Conservation (phyloP, 139 green algal genomes). For the Picochlorum sp. region DNA sequence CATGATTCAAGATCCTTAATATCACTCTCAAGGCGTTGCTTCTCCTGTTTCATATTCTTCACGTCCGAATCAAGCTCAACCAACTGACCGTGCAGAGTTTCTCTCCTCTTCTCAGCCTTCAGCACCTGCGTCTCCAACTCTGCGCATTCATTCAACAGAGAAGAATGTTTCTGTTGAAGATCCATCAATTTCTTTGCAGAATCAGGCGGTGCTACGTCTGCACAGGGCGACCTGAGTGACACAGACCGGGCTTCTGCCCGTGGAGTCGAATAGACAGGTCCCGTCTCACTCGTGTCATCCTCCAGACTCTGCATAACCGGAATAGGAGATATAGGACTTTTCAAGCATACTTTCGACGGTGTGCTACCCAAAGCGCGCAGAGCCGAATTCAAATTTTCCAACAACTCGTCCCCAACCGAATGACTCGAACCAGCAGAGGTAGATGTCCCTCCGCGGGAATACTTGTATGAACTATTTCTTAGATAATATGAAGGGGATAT, state of each 20-base stretch:
- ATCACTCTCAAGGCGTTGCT: background rate
- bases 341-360: background rate
- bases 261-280: too few relatives aligned
- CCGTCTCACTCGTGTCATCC: background rate
- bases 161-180: background rate
- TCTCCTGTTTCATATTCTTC: background rate
- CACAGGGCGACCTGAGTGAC: too few relatives aligned
- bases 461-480: too few relatives aligned
- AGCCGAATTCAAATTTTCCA: constrained; percentile 4
- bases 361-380: background rate
- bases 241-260: too few relatives aligned
- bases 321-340: background rate
- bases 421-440: background rate
- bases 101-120: constrained; percentile 1
- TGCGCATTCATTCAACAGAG: background rate
- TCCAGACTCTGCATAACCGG: background rate
- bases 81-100: too few relatives aligned
- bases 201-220: too few relatives aligned
- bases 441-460: too few relatives aligned
- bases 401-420: background rate
- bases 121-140: background rate
- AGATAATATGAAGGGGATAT: too few relatives aligned
- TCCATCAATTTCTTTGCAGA: background rate
- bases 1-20: background rate
- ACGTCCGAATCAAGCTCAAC: too few relatives aligned